phyloP scores from a whole-genome alignment of 2,329 filamentous ascomycete species.

The Tolypocladium sp. region DNA sequence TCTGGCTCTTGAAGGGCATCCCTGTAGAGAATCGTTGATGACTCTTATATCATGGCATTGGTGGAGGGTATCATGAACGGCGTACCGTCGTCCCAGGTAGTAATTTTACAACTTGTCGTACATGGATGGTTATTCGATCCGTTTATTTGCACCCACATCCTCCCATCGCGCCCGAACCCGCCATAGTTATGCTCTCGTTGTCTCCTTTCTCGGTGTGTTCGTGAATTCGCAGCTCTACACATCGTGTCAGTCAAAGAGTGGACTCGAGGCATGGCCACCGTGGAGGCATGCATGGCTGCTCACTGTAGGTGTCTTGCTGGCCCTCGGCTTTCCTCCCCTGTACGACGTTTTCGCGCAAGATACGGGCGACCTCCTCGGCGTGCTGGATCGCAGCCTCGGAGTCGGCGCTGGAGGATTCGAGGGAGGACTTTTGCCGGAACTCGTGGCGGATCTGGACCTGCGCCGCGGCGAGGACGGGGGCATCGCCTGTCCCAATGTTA shows the following conservation, averaged over 20 bases:
- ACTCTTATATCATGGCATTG: not conserved
- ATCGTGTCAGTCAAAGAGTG: conserved; percentile 1
- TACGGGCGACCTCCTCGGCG: conserved; percentile 72
- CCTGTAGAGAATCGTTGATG: not conserved
- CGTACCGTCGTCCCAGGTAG: conserved; percentile 3
- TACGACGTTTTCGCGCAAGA: conserved; percentile 77
- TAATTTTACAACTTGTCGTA: conserved; percentile 12
- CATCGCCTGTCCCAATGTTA: conserved; percentile 50
- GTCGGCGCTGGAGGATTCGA: conserved; percentile 49
- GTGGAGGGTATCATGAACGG: conserved; percentile 11
- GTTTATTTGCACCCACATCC: conserved; percentile 22
- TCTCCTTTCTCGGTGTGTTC: conserved; percentile 84
- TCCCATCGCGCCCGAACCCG: conserved; percentile 24
- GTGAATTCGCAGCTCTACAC: conserved; percentile 74
- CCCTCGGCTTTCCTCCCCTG: conserved; percentile 56
- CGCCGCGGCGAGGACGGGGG: conserved; percentile 58
- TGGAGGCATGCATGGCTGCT: conserved; percentile 14
- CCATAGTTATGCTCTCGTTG: conserved; percentile 79
- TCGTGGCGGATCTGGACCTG: conserved; percentile 60
- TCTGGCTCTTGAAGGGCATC: not conserved
- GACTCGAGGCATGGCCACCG: not conserved
- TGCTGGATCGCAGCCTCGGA: conserved; percentile 60
- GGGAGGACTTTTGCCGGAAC: conserved; percentile 59
- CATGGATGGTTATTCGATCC: not conserved
- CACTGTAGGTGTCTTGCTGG: conserved; percentile 48